Base-by-base conservation (phyloP, 2,329 filamentous ascomycete genomes). In the Diaporthe australafricana region DNA sequence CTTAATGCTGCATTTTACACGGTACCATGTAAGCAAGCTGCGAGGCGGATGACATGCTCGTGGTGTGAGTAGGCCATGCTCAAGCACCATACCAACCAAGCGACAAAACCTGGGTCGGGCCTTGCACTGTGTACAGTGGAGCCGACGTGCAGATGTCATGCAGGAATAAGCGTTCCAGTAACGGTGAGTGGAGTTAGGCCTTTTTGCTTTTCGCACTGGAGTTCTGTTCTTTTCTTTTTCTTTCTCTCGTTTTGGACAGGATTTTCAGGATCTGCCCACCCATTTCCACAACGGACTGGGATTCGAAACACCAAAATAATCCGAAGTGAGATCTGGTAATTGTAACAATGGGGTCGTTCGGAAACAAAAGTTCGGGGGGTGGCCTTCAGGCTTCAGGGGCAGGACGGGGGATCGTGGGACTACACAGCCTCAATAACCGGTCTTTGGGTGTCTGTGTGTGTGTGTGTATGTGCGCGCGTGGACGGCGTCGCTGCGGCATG, bases 371-470 rank as follows among this genome's bases (percentile, higher is more conserved):
- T 55, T 42, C 42, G 60, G 40, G 52, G 30, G 48, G 38, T 52
- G 69, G 69, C 27, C 47, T 50, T 69, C 42, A 53, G 69, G 63
- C 30, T 12, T 27, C 20, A 50, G 69, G 72, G 53, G 45, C 60
- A 22, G 30, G 47, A 57, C 47, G 63, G 72, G 65, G 70, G 52
- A 68, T 71, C 27, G 42, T 65, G 53, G 70, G 55, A 66, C 38
- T 68, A 63, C 72, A 73, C 72, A 68, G 72, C 72, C 72, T 71
- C 72, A 73, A 71, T 70, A 35, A 27, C 42, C 53, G 25, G 48
- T 60, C 22, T 63, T 30, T 67, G 47, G 38, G 47, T n/a, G 60
- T 35, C 35, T 50, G 55, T 11, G 42, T 56, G 48, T 25, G 50
- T 56, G 53, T 52, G 48, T 53, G 45, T 56, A 8, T 68, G 66